Evolutionary conservation across 352 stramenopile genomes (phyloP), one percentile per base, ranked within the genome.

Genomic region (Pythium scleroteichum): DNA sequence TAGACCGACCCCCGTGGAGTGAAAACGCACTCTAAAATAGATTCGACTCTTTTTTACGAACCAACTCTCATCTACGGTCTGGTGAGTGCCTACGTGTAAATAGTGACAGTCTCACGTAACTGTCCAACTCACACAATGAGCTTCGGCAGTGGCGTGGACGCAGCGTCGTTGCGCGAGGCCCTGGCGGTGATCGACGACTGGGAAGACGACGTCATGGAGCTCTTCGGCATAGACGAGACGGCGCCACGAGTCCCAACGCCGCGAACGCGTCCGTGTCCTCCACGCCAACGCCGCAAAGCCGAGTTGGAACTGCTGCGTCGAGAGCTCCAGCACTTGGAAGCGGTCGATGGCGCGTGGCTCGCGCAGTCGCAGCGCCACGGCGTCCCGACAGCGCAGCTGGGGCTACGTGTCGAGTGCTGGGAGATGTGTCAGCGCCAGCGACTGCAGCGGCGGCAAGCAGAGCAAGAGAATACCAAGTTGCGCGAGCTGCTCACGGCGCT

Each of bases 131-230:
- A 12, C 10, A 19, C 19, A 7, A 26, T 47, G 16, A 47, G 16
- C 14, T 9, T 23, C 10, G 8, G 19, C 7, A 47, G 19, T 24
- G 42, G 27, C 19, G 27, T 22, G 17, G 42, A 49, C 20, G 20
- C 27, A 16, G 42, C 42, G 42, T 26, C 42, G 20, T 19, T 49
- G n/a, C 42, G 42, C 9, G 42, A 49, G 3, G 42, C 42, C 12
- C 42, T 49, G 19, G 42, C 42, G 42, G 42, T 49, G 19, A 29
- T 49, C 12, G 42, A 12, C 6, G 42, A 32, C 20, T 49, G 42
- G 12, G 42, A 32, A 5, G 42, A 29, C 19, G 42, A n/a, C 20
- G 4, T 29, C 42, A 24, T 24, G 42, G 23, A 24, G 19, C 14
- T 49, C 6, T 32, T 29, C 8, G 20, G 4, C 12, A 2, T 49